A percentile compares a stretch with the other conserved stretches of the same genome.
Conservation (phyloP, 2,329 filamentous ascomycete species). For the Clarireedia monteithiana region DNA sequence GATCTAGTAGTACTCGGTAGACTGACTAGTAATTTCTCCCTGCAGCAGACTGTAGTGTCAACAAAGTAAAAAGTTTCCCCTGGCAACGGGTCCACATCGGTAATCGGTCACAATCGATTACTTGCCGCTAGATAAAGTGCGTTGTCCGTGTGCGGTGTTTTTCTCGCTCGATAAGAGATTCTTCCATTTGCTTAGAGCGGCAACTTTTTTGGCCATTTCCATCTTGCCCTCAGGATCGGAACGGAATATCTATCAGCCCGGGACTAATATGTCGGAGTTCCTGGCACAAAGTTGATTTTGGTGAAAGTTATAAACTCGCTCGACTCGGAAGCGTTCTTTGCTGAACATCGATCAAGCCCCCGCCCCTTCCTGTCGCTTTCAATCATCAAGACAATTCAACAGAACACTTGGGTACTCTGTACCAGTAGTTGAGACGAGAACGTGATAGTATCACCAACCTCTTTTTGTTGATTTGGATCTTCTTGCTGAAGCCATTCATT, state of each 20-base stretch:
- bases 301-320: too few species aligned
- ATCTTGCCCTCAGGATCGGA: neutral
- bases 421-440: neutral
- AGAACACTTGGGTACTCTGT: neutral
- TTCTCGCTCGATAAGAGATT: neutral
- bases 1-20: neutral
- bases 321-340: too few species aligned
- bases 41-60: neutral
- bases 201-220: too few species aligned
- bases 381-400: neutral
- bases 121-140: too few species aligned
- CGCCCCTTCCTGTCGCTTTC: neutral
- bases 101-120: too few species aligned
- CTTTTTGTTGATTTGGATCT: neutral
- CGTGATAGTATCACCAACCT: conserved; percentile 4
- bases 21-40: too few species aligned
- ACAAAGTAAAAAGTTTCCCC: conserved; percentile 8
- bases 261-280: neutral
- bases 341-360: too few species aligned
- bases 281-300: too few species aligned
- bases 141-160: too few species aligned
- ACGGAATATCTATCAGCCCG: neutral
- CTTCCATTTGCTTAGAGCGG: neutral
- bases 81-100: neutral
- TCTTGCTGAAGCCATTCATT: neutral